phyloP scores from a whole-genome alignment of 106 monocot genomes.

The Vanilla planifolia region DNA sequence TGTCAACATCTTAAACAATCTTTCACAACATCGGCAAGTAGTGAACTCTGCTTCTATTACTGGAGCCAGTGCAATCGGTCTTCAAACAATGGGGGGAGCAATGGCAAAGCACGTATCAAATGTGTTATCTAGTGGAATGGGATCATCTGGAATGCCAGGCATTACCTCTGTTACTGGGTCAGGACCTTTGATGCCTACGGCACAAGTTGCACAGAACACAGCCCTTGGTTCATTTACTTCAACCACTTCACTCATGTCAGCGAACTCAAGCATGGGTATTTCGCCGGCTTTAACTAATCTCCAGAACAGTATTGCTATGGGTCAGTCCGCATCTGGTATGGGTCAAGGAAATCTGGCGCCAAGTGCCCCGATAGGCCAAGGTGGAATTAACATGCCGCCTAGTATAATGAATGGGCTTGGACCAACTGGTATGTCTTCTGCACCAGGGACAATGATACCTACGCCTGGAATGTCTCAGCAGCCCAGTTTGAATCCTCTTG shows the following conservation, averaged over 20 bases:
- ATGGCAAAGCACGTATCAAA: constrained; percentile 92
- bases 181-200: constrained; percentile 32
- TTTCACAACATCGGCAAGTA: constrained; percentile 64
- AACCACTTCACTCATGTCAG: constrained; percentile 49
- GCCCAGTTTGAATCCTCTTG: constrained; percentile 47
- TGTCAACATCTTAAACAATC: constrained; percentile 78
- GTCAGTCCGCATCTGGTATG: constrained; percentile 43
- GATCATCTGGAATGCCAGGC: constrained; percentile 48
- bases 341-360: constrained; percentile 52
- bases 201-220: constrained; percentile 60
- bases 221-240: constrained; percentile 60
- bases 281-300: constrained; percentile 53
- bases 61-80: constrained; percentile 55
- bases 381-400: constrained; percentile 60
- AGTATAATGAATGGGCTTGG: constrained; percentile 56
- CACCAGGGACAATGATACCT: constrained; percentile 85
- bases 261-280: constrained; percentile 62
- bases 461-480: constrained; percentile 92
- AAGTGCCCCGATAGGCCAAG: constrained; percentile 70
- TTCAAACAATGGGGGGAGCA: constrained; percentile 48
- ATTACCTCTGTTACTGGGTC: constrained; percentile 55
- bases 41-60: constrained; percentile 57
- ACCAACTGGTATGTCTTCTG: constrained; percentile 51
- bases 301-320: constrained; percentile 46
- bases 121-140: constrained; percentile 85